Percentiles rank a stretch among this genome's conserved stretches.
These are phyloP conservation scores for Sarocladiaceae sp. DNA, from an alignment of 2,329 filamentous ascomycete species.

Conservation along the genomic window DNA sequence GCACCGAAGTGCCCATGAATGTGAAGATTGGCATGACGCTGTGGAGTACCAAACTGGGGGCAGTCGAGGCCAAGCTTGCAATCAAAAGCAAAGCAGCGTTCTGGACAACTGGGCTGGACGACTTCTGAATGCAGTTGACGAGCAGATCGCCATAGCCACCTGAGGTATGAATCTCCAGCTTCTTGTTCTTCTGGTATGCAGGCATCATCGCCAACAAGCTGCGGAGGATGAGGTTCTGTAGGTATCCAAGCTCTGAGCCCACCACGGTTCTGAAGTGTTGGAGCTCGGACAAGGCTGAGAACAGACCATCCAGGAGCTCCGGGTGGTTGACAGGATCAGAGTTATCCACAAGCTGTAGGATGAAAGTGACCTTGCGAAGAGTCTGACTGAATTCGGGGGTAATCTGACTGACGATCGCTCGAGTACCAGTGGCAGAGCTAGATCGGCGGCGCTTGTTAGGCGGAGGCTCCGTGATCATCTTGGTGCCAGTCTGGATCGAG, in stretches of 20 bases:
- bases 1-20: constrained; percentile 89
- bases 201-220: constrained; percentile 82
- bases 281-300: constrained; percentile 79
- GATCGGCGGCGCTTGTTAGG: constrained; percentile 76
- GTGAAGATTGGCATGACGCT: constrained; percentile 99
- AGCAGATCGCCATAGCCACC: constrained; percentile 84
- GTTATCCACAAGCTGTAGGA: constrained; percentile 82
- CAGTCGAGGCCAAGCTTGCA: constrained; percentile 78
- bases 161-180: constrained; percentile 67
- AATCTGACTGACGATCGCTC: constrained; percentile 55
- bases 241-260: constrained; percentile 82
- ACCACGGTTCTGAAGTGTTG: constrained; percentile 79
- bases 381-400: constrained; percentile 62
- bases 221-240: constrained; percentile 79
- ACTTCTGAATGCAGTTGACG: constrained; percentile 90
- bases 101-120: constrained; percentile 87
- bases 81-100: constrained; percentile 86
- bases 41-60: constrained; percentile 87
- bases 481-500: constrained; percentile 67
- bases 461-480: constrained; percentile 67
- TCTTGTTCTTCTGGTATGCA: constrained; percentile 59
- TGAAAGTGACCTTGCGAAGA: constrained; percentile 75
- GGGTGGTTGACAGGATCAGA: constrained; percentile 73
- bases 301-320: constrained; percentile 73
- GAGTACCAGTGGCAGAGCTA: constrained; percentile 65